Conservation (phyloP, 1,284 basidiomycete genomes). For the Cutaneotrichosporon cutaneum region DNA sequence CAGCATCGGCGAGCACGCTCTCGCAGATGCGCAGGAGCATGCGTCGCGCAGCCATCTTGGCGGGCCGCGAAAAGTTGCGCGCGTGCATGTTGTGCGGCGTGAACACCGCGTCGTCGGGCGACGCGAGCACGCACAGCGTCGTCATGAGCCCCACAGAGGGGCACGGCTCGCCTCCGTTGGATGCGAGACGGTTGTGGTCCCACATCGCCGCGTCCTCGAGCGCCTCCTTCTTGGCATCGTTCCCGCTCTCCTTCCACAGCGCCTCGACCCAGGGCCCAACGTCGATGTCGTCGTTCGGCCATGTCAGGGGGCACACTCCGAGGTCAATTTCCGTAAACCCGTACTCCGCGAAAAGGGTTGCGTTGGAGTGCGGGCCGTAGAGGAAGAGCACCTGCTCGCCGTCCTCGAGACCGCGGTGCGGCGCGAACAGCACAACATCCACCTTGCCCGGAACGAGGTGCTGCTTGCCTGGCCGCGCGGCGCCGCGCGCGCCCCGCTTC, state of each 20-base stretch:
- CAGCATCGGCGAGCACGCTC: slow-evolving; percentile 17
- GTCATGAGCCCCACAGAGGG: slow-evolving; percentile 22
- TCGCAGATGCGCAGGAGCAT: slow-evolving; percentile 19
- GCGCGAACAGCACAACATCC: slow-evolving; percentile 61
- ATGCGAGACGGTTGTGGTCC: slow-evolving; percentile 22
- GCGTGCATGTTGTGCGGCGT: slow-evolving; percentile 13
- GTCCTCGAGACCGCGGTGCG: slow-evolving; percentile 53
- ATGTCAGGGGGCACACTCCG: slow-evolving; percentile 31
- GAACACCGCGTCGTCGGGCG: slow-evolving; percentile 13
- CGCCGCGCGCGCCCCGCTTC: slow-evolving; percentile 11
- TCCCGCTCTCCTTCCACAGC: slow-evolving; percentile 42
- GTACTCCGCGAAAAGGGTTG: slow-evolving; percentile 75
- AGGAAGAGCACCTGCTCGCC: slow-evolving; percentile 68
- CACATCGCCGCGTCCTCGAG: slow-evolving; percentile 22
- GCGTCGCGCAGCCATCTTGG: slow-evolving; percentile 15
- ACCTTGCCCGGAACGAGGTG: slow-evolving; percentile 50
- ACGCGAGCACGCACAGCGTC: slow-evolving; percentile 19
- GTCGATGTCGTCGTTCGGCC: slow-evolving; percentile 59
- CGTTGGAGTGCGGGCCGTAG: slow-evolving; percentile 74
- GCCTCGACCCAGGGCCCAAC: slow-evolving; percentile 62
- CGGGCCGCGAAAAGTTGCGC: slow-evolving; percentile 17
- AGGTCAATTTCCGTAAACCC: slow-evolving; percentile 63
- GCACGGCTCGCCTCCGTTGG: slow-evolving; percentile 24
- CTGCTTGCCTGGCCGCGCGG: slow-evolving; percentile 51
- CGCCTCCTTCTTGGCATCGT: slow-evolving; percentile 17